A percentile compares a stretch with the other conserved stretches of the same genome.
Evolutionary conservation across 2,329 filamentous ascomycete species (phyloP).

Genomic region (Amauroascus verrucosus): DNA sequence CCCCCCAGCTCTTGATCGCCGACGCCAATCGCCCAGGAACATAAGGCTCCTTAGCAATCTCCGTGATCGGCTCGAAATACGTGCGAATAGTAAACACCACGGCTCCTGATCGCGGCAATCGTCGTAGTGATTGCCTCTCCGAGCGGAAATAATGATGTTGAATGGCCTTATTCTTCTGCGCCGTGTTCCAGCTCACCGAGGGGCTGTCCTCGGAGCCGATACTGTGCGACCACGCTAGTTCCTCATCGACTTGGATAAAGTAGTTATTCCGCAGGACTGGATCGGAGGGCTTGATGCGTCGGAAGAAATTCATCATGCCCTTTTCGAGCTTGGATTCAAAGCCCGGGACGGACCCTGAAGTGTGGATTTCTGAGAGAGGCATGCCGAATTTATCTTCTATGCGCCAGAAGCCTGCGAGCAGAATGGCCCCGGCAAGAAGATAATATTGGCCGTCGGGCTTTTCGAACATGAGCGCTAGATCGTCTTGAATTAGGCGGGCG

Average conservation of each 20-base stretch:
- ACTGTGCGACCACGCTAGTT: slow-evolving; percentile 62
- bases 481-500: slow-evolving; percentile 66
- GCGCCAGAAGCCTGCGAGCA: slow-evolving; percentile 75
- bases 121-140: slow-evolving; percentile 59
- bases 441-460: slow-evolving; percentile 67
- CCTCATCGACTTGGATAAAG: slow-evolving; percentile 76
- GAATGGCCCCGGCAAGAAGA: slow-evolving; percentile 62
- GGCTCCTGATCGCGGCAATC: slow-evolving; percentile 49
- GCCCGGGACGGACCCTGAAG: slow-evolving; percentile 62
- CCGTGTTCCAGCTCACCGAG: slow-evolving; percentile 61
- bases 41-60: slow-evolving; percentile 59
- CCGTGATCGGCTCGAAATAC: slow-evolving; percentile 63
- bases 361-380: slow-evolving; percentile 69
- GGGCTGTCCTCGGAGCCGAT: slow-evolving; percentile 62
- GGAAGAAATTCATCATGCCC: slow-evolving; percentile 75
- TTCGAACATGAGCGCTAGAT: slow-evolving; percentile 76
- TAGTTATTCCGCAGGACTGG: slow-evolving; percentile 67
- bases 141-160: slow-evolving; percentile 67
- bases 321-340: slow-evolving; percentile 62
- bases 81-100: slow-evolving; percentile 69
- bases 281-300: slow-evolving; percentile 56
- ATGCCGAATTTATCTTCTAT: slow-evolving; percentile 72
- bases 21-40: slow-evolving; percentile 70
- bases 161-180: slow-evolving; percentile 62
- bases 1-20: slow-evolving; percentile 70